Conservation (phyloP, 345 rosid species). For the Brassica napus region Da-Ae NC_063452.1:33678001-33678500, state of each 20-base stretch:
- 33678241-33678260: conserved; percentile 42
- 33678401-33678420: conserved; percentile 86
- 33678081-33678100: conserved; percentile 62
- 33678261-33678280: conserved; percentile 64
- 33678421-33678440: conserved; percentile 72
- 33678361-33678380: conserved; percentile 92
- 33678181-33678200: conserved; percentile 64
- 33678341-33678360: conserved; percentile 65
- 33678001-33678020: conserved; percentile 85
- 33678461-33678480: conserved; percentile 61
- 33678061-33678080: conserved; percentile 73
- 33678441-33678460: conserved; percentile 77
- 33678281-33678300: conserved; percentile 80
- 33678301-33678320: conserved; percentile 71
- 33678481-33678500: conserved; percentile 57
- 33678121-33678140: not conserved
- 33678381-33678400: conserved; percentile 90
- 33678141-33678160: not conserved
- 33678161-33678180: not conserved
- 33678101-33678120: conserved; percentile 68
- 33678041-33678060: conserved; percentile 70
- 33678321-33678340: conserved; percentile 80
- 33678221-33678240: conserved; percentile 48
- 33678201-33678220: conserved; percentile 69
- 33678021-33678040: conserved; percentile 72